Base-by-base conservation (phyloP, 345 rosid genomes). In the Reutealis trisperma region DNA sequence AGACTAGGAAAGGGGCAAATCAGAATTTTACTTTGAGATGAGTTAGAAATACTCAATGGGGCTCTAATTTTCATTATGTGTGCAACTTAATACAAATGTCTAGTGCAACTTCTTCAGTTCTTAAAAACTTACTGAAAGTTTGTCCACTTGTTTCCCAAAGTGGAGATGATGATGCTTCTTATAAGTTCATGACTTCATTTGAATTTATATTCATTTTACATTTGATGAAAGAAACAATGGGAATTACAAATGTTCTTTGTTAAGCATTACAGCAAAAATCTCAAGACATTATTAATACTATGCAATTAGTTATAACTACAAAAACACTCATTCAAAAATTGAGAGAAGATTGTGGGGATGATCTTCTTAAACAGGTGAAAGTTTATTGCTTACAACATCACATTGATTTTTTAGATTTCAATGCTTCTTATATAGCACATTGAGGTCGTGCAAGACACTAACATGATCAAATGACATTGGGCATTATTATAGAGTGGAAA, bases 21-120 rank as follows among this genome's bases (percentile, higher is more conserved):
- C 79, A 75, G 30, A 54, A 15, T 4, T 16, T n/a, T 1, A 80
- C 63, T 19, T 64, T 80, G 12, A 10, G 55, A 44, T 21, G 54
- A 12, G 27, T 42, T 25, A 2, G 61, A 1, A 73, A 75, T 63
- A 70, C 71, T 73, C 15, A 42, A 1, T 67, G 63, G 78, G 24
- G 82, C 68, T 79, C 55, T 45, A 57, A 73, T 47, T 73, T 70
- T 27, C 0, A 64, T 32, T 75, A 60, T 45, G 37, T 63, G 0
- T 63, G 24, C 14, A 80, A n/a, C 12, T 21, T 78, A 1, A 13
- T 78, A 0, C 4, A 3, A 21, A 67, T 79, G 69, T 79, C 4
- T 67, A 15, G 10, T 73, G 58, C 67, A 21, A 67, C 70, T 27
- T 42, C 7, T 22, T 4, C 3, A 4, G 37, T 73, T 47, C 68